Evolutionary conservation across 306 rosid genomes (phyloP), one percentile per base, ranked within the genome.

Genomic region (Potentilla sterilis): DNA sequence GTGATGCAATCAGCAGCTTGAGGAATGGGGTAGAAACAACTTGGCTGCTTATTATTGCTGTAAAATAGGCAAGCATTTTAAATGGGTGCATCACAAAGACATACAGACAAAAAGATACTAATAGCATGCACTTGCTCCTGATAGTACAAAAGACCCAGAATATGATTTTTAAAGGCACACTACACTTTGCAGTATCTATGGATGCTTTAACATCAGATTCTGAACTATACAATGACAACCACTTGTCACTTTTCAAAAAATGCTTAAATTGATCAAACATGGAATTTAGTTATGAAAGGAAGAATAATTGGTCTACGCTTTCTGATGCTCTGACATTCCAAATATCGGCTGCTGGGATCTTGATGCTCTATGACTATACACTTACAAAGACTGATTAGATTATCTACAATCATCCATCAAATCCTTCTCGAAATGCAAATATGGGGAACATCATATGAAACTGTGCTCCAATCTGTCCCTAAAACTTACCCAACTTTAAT

Each of bases 1-100:
- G 62, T 58, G 68, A 92, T 81, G 96, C 98, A 95, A 52, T 90
- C 90, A 21, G 98, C 98, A 41, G 97, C 97, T 86, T 95, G 97
- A 73, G 98, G 98, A 82, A 95, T 89, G 81, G 98, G 97, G 85
- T 84, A 92, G 85, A 95, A 95, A 92, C 98, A 95, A 79, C 98
- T 92, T 59, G 86, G 91, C 55, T 77, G 86, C 61, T 95, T 92
- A 24, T 78, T 91, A 79, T 95, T 95, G 79, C 98, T 95, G 96
- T 0, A 75, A 81, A 79, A 76, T 49, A 84, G 68, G 55, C 74
- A 77, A 80, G 44, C 48, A 70, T 38, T 63, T 80, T 80, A 75
- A 76, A 71, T 73, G 57, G 58, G 69, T 61, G 69, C n/a, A 51
- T 32, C 35, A 74, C 22, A 34, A 47, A 24, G 11, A 37, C 68